phyloP scores from a whole-genome alignment of 2,329 filamentous ascomycete species.

The Chaetomium globosum region DNA sequence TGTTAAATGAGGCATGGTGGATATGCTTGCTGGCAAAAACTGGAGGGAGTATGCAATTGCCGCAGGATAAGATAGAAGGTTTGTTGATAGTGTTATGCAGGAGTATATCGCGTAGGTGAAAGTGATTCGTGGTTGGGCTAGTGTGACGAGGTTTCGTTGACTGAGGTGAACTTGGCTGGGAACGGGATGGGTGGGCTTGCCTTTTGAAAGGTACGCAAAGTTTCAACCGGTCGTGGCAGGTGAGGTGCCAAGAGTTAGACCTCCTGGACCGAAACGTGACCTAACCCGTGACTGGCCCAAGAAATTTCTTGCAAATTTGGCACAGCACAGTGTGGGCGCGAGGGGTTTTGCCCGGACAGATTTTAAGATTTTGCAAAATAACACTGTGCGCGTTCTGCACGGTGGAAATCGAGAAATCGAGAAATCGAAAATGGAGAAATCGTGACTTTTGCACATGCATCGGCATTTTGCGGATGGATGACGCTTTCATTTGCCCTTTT shows the following conservation, averaged over 20 bases:
- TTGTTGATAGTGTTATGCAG: conserved; percentile 5
- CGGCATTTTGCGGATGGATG: background rate
- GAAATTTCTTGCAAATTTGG: background rate
- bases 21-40: background rate
- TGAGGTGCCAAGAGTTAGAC: conserved; percentile 34
- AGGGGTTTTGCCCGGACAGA: background rate
- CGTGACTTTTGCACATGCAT: background rate
- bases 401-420: too few species aligned
- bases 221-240: conserved; percentile 37
- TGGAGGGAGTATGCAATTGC: conserved; percentile 23
- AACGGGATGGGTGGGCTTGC: conserved; percentile 29
- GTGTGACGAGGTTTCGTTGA: conserved; percentile 22
- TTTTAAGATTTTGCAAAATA: background rate
- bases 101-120: conserved; percentile 9
- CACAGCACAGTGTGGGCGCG: conserved; percentile 16
- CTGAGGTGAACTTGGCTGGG: conserved; percentile 15
- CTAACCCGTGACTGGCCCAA: conserved; percentile 27
- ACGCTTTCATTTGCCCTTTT: background rate
- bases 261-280: conserved; percentile 32
- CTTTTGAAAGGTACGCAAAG: conserved; percentile 35
- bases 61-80: conserved; percentile 13
- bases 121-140: conserved; percentile 16
- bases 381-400: conserved; percentile 29
- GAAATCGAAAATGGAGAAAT: background rate
- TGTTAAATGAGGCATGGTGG: conserved; percentile 69